Evolutionary conservation across 257 asterid genomes (phyloP), one percentile per base, ranked within the genome.

Genomic region (Oldenlandia corymbosa): DNA sequence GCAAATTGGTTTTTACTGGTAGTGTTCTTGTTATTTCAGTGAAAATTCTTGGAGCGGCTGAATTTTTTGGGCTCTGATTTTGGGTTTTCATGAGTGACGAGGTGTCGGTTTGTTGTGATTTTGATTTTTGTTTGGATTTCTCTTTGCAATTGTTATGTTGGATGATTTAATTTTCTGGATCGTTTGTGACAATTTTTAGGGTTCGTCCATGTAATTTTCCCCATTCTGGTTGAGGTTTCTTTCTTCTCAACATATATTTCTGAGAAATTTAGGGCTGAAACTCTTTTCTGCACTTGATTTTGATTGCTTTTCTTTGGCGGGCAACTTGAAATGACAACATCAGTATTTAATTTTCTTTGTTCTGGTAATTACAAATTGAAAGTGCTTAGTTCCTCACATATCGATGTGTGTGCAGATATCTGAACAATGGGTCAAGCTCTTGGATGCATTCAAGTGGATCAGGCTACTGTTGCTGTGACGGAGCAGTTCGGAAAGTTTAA

Each of bases 391-490:
- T 58, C 46, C 39, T 54, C 10, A 67, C 13, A 14, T 30, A 12
- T 11, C 51, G 6, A 50, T 23, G 24, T 69, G 36, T 7, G 17
- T 31, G 18, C 23, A 69, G 73, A 45, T n/a, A n/a, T 51, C 62
- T 65, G 55, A 73, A 66, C 41, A 4, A 77, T 77, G 82, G 79
- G 82, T 57, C 79, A 77, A 46, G 10, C 74, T 27, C 55, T 73
- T 26, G 76, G 82, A 0, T 73, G 82, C 54, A 12, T 73, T 42
- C 76, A 73, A 70, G 82, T 78, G 64, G 79, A 59, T 9, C 79
- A 78, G 59, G 70, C 79, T 10, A 62, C 72, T 58, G 79, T 73
- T 51, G 77, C 69, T 48, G 62, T 78, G 66, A 78, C 58, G 45
- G 79, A 78, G 51, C 76, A 70, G 10, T 78, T 73, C 23, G 79